phyloP scores from a whole-genome alignment of 2,329 filamentous ascomycete species.

The Ceratocystis lukuohia region DNA sequence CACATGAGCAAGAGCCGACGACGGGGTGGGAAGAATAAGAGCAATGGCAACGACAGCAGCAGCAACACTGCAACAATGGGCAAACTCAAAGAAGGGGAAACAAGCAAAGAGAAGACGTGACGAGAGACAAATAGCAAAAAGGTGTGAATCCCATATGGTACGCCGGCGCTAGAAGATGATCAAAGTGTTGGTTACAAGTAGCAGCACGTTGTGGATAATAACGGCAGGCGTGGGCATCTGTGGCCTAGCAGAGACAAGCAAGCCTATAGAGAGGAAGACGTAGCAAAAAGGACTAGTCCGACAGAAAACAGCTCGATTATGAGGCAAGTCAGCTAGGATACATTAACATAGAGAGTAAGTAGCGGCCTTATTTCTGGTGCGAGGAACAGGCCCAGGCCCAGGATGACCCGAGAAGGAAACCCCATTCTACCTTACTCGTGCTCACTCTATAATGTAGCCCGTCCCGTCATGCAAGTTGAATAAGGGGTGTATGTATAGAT shows the following conservation, averaged over 20 bases:
- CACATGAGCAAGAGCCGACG: background rate
- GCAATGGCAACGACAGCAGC: background rate
- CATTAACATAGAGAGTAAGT: background rate
- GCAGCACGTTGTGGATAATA: background rate
- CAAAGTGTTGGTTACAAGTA: constrained; percentile 1
- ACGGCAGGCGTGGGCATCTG: background rate
- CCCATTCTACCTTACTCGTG: background rate
- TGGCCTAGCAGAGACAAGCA: background rate
- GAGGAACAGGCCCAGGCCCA: background rate
- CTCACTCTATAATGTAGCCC: background rate
- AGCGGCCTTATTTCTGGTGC: background rate
- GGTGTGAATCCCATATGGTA: background rate
- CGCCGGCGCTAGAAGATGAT: background rate
- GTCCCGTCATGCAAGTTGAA: background rate
- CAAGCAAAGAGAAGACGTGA: background rate
- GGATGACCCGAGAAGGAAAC: background rate
- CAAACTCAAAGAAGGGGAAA: background rate
- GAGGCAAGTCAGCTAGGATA: background rate
- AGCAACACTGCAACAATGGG: no score
- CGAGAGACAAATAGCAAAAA: background rate
- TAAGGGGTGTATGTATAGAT: background rate
- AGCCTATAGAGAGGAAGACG: background rate
- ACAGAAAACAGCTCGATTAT: constrained; percentile 1
- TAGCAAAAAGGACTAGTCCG: background rate
- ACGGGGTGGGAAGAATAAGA: background rate